A percentile compares a stretch with the other conserved stretches of the same genome.
Evolutionary conservation across 2,329 filamentous ascomycete species (phyloP).

Genomic region (Dactylellina haptotyla): DNA sequence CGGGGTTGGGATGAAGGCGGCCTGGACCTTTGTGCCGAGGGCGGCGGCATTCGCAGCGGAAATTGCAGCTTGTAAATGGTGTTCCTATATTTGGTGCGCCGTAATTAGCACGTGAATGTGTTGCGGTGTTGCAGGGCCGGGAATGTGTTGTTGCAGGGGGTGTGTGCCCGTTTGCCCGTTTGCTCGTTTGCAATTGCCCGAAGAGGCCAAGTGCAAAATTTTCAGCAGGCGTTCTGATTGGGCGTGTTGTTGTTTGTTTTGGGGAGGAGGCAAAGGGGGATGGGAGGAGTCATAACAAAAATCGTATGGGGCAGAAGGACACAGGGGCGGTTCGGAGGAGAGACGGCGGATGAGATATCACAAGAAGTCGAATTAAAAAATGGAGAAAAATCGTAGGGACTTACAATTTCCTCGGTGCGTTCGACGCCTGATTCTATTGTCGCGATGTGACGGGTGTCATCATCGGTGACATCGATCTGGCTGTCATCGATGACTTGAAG

Average conservation of each 20-base stretch:
- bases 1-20: constrained; percentile 75
- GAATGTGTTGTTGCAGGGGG: constrained; percentile 11
- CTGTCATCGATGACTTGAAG: constrained; percentile 88
- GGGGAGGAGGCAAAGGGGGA: constrained; percentile 7
- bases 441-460: constrained; percentile 83
- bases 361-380: constrained; percentile 54
- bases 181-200: constrained; percentile 15
- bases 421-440: constrained; percentile 96
- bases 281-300: constrained; percentile 33
- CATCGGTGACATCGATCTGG: constrained; percentile 86
- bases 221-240: constrained; percentile 19
- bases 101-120: constrained; percentile 17
- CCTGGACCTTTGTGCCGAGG: constrained; percentile 70
- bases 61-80: constrained; percentile 89
- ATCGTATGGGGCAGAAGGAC: constrained; percentile 13
- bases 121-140: not conserved
- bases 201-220: constrained; percentile 24
- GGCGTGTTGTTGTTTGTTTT: constrained; percentile 5
- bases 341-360: constrained; percentile 40
- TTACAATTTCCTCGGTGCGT: constrained; percentile 94
- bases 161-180: constrained; percentile 16
- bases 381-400: constrained; percentile 64
- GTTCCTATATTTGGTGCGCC: constrained; percentile 73
- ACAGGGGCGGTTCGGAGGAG: constrained; percentile 39
- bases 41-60: constrained; percentile 68